A percentile compares a stretch with the other conserved stretches of the same genome.
Conservation (phyloP, 257 asterid species). For the Asclepias syriaca region DNA sequence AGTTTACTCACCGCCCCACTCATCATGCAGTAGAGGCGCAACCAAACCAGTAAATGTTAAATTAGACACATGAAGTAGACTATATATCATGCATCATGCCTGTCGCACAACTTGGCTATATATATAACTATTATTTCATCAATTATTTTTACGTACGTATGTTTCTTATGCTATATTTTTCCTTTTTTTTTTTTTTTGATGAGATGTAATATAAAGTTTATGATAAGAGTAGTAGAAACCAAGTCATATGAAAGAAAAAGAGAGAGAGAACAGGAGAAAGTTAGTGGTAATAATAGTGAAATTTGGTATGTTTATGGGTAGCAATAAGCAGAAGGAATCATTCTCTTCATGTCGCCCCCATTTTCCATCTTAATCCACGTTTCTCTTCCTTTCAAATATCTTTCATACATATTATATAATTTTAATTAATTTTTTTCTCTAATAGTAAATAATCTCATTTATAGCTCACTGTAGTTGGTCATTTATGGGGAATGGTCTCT, state of each 20-base stretch:
- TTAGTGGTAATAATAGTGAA: slow-evolving; percentile 20
- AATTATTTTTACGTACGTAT: neutral
- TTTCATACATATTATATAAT: no score
- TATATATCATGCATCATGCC: slow-evolving; percentile 12
- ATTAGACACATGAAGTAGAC: neutral
- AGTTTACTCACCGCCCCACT: neutral
- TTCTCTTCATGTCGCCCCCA: slow-evolving; percentile 39
- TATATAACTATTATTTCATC: no score
- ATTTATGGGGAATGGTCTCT: no score
- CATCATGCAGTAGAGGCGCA: neutral
- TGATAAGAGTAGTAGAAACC: neutral
- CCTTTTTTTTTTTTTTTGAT: no score
- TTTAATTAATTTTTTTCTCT: no score
- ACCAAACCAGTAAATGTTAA: neutral
- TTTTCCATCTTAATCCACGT: slow-evolving; percentile 57
- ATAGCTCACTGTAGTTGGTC: no score
- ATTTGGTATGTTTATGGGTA: slow-evolving; percentile 40
- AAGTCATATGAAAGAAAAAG: slow-evolving; percentile 6
- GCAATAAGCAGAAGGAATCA: slow-evolving; percentile 43
- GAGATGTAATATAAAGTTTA: neutral
- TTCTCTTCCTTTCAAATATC: neutral
- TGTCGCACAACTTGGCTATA: slow-evolving; percentile 23
- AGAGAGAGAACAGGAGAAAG: neutral
- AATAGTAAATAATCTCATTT: no score
- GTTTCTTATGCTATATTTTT: neutral